Evolutionary conservation across 176 grass and related monocot genomes (phyloP).

Genomic region (Alloteropsis semialata): DNA sequence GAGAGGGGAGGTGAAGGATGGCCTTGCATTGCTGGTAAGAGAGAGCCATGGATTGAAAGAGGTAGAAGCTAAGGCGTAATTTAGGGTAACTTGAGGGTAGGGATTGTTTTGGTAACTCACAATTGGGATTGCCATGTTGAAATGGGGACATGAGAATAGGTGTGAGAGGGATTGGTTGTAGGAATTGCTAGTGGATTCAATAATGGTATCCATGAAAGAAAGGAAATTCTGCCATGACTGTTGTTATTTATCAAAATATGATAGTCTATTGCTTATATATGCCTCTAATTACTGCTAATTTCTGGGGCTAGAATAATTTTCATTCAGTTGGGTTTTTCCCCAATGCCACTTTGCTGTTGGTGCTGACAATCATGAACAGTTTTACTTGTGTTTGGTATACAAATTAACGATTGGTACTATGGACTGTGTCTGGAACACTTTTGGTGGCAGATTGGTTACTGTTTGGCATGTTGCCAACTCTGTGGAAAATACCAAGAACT

Average conservation of each 20-base stretch:
- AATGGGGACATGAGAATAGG: not conserved
- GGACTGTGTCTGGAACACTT: not conserved
- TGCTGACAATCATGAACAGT: not conserved
- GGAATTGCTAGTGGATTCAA: not conserved
- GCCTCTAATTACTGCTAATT: not conserved
- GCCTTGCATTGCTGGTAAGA: constrained; percentile 73
- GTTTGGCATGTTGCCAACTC: not conserved
- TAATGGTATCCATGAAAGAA: not conserved
- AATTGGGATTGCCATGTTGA: not conserved
- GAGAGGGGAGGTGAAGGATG: constrained; percentile 47
- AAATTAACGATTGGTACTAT: not conserved
- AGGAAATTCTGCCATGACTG: constrained; percentile 10
- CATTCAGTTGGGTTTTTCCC: not conserved
- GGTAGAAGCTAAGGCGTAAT: constrained; percentile 70
- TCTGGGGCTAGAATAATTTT: not conserved
- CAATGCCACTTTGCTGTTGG: not conserved
- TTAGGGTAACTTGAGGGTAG: not conserved
- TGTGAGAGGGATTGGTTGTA: not conserved
- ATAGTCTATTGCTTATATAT: not conserved
- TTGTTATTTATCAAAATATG: not conserved
- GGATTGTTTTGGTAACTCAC: not conserved
- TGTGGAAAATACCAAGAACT: not conserved
- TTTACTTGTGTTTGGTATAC: constrained; percentile 2
- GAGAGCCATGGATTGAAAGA: constrained; percentile 58
- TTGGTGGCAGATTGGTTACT: not conserved